Evolutionary conservation across 2,329 filamentous ascomycete species (phyloP).

Genomic region (Diplodia seriata): DNA sequence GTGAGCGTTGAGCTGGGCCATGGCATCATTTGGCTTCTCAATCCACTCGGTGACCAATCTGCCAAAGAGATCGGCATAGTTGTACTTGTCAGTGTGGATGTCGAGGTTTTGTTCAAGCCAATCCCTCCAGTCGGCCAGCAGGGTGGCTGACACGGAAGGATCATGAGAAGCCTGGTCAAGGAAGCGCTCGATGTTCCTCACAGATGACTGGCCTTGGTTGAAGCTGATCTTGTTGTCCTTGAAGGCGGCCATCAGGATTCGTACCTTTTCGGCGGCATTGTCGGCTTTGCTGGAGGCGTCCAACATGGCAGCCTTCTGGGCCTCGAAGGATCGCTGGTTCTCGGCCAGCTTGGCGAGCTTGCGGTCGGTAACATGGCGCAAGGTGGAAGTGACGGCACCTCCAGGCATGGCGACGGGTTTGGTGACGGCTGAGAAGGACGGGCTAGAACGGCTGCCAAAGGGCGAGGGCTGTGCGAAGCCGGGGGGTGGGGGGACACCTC

Average conservation of each 20-base stretch:
- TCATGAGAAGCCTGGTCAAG: constrained; percentile 48
- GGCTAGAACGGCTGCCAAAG: background rate
- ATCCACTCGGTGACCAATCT: constrained; percentile 47
- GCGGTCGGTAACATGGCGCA: constrained; percentile 41
- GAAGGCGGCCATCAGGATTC: constrained; percentile 38
- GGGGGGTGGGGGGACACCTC: background rate
- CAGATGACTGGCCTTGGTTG: background rate
- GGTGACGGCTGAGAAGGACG: background rate
- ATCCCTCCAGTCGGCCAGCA: constrained; percentile 45
- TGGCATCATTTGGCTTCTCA: constrained; percentile 17
- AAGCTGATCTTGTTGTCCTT: constrained; percentile 36
- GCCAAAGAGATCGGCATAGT: constrained; percentile 47
- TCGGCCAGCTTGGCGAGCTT: constrained; percentile 40
- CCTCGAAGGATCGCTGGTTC: constrained; percentile 38
- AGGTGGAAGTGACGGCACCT: constrained; percentile 37
- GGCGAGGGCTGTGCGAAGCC: background rate
- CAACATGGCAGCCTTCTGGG: constrained; percentile 37
- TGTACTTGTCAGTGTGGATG: constrained; percentile 46
- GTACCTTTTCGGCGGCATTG: constrained; percentile 35
- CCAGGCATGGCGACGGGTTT: constrained; percentile 34
- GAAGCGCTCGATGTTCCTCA: constrained; percentile 46
- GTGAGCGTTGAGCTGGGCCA: constrained; percentile 10
- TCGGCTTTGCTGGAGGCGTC: constrained; percentile 32
- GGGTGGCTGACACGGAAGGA: constrained; percentile 44
- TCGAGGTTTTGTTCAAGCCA: constrained; percentile 43